Evolutionary conservation across 305 asterid genomes (phyloP), one percentile per base, ranked within the genome.

Genomic region (Coffea humblotiana): DNA sequence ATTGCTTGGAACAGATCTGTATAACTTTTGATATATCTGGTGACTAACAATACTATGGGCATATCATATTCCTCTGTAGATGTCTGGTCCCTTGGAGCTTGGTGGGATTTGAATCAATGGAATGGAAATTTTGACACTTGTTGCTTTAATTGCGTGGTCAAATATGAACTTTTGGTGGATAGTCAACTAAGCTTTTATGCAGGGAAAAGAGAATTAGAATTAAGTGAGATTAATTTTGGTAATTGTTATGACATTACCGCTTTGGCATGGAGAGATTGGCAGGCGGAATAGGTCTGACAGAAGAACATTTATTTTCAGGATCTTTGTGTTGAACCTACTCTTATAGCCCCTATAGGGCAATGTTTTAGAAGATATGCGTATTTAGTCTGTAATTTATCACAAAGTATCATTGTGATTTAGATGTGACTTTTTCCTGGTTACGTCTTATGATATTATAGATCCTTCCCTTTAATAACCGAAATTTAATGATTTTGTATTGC

Each of bases 401-500:
- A 52, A 45, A 37, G 37, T 32, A 9, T 29, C 8, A 64, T 19
- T 32, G 51, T 10, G 14, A 69, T 52, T 68, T 12, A 69, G 37
- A 45, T 52, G 58, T 78, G 52, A 69, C 56, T 13, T 78, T 67
- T 35, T 64, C 35, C 56, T 60, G 19, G 40, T 23, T 60, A 19
- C 51, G 9, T 56, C 10, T 16, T 56, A n/a, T 74, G 32, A 2
- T 14, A 8, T 74, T 74, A 21, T 68, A 63, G 25, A 25, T 4
- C 21, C n/a, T 72, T 61, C 27, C 10, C 69, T 49, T 56, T 51
- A 52, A 21, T 35, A 10, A 58, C 47, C 14, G 45, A 49, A 49
- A 23, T 16, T 48, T 64, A 56, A 56, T 88, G 51, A 83, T 85
- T 78, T 65, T 86, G 80, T 81, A 81, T 77, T 90, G 73, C 69